Evolutionary conservation across 202 grass and related monocot genomes (phyloP), one percentile per base, ranked within the genome.

Genomic region (Panicum hallii): DNA sequence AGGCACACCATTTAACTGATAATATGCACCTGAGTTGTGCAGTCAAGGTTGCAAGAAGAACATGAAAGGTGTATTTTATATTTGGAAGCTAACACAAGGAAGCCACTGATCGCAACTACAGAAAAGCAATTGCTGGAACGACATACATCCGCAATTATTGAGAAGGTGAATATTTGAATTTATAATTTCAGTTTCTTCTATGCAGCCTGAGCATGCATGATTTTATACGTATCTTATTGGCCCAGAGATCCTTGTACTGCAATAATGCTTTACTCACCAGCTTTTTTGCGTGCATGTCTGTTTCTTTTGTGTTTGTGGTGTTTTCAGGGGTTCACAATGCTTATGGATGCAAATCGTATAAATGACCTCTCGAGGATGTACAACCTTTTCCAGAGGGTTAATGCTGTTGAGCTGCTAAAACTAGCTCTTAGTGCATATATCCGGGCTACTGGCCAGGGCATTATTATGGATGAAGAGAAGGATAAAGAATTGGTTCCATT

Each of bases 41-140:
- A 99, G 97, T 93, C 86, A 79, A 93, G 97, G 87, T 97, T 99
- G 90, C 91, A 99, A 78, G 97, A 99, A 91, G 97, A 99, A 79
- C 88, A 99, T 64, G 97, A 99, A 84, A 99, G 94, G 87, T 97
- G 93, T 69, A 92, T 99, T 84, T 60, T 99, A 44, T 99, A 99
- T 82, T 87, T 99, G 79, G 97, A 99, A 82, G 74, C 87, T 77
- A 94, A 92, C 80, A 99, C 97, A 19, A 94, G 70, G 90, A 99
- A 93, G 70, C 85, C 91, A 79, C 92, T 99, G 54, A 91, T 97
- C 62, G 70, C 87, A 87, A 90, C 92, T 82, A 91, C 92, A 78
- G 97, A 99, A 86, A 99, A 93, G 53, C 97, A 99, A 85, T 88
- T 99, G 62, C 85, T 99, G 30, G 91, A 93, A 60, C 87, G 52